Conservation (phyloP, 2,329 filamentous ascomycete species). For the Beauveria varroae region DNA sequence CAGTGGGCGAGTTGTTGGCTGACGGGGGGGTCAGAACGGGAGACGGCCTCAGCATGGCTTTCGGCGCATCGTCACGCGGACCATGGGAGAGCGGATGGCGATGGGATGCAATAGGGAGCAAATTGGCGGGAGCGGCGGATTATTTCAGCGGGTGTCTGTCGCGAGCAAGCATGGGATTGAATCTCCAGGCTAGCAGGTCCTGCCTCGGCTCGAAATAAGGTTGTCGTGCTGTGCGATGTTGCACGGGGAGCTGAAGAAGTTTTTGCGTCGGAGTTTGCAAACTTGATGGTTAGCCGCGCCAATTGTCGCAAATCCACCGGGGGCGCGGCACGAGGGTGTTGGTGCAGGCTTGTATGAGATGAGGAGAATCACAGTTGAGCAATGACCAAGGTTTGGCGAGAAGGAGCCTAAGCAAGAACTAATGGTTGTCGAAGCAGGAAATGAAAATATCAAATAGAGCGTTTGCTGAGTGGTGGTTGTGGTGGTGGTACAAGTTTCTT, state of each 20-base stretch:
- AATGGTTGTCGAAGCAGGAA: neutral
- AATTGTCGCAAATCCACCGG: neutral
- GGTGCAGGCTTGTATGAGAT: neutral
- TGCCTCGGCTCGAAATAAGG: neutral
- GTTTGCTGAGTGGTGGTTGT: too few species aligned
- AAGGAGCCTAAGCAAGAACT: neutral
- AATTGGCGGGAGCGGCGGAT: neutral
- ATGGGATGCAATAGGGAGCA: neutral
- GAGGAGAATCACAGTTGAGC: neutral
- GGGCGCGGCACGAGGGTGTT: neutral
- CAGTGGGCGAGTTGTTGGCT: constrained; percentile 7
- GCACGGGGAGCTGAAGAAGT: neutral
- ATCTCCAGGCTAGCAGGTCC: neutral
- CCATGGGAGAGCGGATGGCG: neutral
- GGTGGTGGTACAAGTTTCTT: too few species aligned
- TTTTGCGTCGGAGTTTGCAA: neutral
- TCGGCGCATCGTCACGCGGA: constrained; percentile 11
- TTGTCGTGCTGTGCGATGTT: neutral
- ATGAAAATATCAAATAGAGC: neutral
- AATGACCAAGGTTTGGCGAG: neutral
- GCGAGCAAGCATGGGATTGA: neutral
- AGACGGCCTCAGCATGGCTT: constrained; percentile 13
- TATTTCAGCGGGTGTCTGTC: neutral
- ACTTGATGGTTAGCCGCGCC: neutral
- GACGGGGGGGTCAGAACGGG: constrained; percentile 8